Evolutionary conservation across 768 basidiomycete species (phyloP).

Genomic region (Suillus sp.): DNA sequence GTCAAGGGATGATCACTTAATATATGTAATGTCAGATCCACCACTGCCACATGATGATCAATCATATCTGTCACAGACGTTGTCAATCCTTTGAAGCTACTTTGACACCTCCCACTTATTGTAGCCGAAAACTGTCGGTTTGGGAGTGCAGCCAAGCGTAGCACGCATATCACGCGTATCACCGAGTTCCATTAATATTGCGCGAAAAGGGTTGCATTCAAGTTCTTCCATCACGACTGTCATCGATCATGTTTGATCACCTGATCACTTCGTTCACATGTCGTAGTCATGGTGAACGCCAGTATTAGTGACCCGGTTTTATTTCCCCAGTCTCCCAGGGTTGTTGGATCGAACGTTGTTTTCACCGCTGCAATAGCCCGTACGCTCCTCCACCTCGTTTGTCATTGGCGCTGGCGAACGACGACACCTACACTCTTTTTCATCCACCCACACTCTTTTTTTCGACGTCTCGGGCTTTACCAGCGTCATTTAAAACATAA

Average conservation of each 20-base stretch:
- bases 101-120: background rate
- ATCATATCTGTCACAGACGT: background rate
- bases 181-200: conserved; percentile 4
- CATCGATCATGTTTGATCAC: background rate
- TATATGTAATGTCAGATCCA: background rate
- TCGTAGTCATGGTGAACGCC: conserved; percentile 6
- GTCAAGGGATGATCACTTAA: background rate
- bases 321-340: background rate
- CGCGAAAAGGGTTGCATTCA: background rate
- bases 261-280: background rate
- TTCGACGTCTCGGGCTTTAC: conserved; percentile 4
- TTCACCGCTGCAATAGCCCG: background rate
- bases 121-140: background rate
- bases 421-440: conserved; percentile 28
- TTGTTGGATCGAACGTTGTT: background rate
- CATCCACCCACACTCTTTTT: conserved; percentile 23
- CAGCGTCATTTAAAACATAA: conserved; percentile 4
- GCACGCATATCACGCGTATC: too few species aligned
- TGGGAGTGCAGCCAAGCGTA: background rate
- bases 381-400: background rate
- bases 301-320: background rate
- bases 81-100: background rate
- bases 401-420: conserved; percentile 18
- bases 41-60: background rate
- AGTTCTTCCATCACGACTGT: background rate